Conservation (phyloP, 805 yeast genomes). For the Yarrowia divulgata region DNA sequence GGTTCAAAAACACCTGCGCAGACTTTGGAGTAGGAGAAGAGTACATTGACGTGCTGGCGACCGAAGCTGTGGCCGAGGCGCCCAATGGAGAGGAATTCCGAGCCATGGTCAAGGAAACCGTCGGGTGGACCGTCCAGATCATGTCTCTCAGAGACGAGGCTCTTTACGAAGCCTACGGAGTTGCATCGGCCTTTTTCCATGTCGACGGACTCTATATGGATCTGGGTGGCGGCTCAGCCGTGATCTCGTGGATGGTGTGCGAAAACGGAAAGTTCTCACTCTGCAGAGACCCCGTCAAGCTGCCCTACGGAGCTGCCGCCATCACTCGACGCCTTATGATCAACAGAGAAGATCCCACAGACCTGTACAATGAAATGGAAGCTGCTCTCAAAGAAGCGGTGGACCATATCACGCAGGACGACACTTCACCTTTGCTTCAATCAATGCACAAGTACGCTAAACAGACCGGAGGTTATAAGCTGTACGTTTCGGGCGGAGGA, state of each 20-base stretch:
- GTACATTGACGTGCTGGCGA: conserved; percentile 69
- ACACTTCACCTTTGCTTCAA: conserved; percentile 44
- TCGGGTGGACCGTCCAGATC: conserved; percentile 71
- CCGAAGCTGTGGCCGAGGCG: conserved; percentile 77
- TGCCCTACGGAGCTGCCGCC: conserved; percentile 80
- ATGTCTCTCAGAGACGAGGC: conserved; percentile 72
- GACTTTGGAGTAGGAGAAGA: conserved; percentile 72
- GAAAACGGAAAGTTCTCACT: conserved; percentile 62
- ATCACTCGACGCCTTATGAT: conserved; percentile 59
- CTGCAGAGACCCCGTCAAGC: conserved; percentile 64
- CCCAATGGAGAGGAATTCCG: conserved; percentile 67
- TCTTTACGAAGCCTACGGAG: conserved; percentile 72
- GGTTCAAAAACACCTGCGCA: conserved; percentile 72
- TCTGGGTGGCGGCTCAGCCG: conserved; percentile 75
- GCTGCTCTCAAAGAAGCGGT: conserved; percentile 60
- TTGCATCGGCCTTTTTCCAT: conserved; percentile 72
- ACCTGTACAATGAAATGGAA: conserved; percentile 61
- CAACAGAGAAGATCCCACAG: conserved; percentile 58
- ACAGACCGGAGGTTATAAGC: conserved; percentile 64
- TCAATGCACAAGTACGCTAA: conserved; percentile 58
- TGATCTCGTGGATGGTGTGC: conserved; percentile 71
- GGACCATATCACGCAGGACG: conserved; percentile 61
- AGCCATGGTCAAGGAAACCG: conserved; percentile 61
- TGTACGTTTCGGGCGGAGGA: conserved; percentile 79
- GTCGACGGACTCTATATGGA: conserved; percentile 75